phyloP scores from a whole-genome alignment of 176 grass and related monocot species.

The Neostapfia colusana region DNA sequence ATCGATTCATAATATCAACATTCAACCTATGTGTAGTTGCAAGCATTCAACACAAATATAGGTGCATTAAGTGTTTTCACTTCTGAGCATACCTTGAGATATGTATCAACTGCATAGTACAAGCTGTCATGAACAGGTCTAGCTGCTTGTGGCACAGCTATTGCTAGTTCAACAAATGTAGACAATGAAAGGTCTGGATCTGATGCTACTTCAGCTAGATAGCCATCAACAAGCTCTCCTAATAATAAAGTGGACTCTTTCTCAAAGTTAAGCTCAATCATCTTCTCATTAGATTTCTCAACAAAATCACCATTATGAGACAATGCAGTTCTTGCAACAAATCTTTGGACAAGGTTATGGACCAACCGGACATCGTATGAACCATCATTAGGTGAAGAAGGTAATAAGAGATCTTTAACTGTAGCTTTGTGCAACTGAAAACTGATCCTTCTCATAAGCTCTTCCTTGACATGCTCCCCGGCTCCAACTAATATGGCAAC shows the following conservation, averaged over 20 bases:
- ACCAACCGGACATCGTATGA: constrained; percentile 68
- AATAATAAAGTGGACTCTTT: constrained; percentile 68
- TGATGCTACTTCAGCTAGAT: constrained; percentile 75
- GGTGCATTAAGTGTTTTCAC: constrained; percentile 4
- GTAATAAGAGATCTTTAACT: constrained; percentile 83
- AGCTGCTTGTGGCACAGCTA: constrained; percentile 64
- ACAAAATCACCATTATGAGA: constrained; percentile 48
- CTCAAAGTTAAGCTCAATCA: constrained; percentile 68
- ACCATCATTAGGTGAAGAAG: constrained; percentile 46
- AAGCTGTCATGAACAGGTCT: constrained; percentile 77
- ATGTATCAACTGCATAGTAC: constrained; percentile 86
- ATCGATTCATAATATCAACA: constrained; percentile 7
- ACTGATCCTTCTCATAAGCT: constrained; percentile 71
- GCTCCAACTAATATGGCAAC: constrained; percentile 80
- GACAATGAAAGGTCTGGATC: constrained; percentile 76
- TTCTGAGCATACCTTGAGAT: constrained; percentile 78
- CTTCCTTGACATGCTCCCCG: constrained; percentile 69
- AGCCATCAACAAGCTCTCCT: constrained; percentile 76
- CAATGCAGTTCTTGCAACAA: constrained; percentile 52
- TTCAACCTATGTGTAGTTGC: not conserved
- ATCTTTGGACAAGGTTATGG: constrained; percentile 76
- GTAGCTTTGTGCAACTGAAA: constrained; percentile 83
- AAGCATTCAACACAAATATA: constrained; percentile 22
- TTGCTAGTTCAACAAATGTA: constrained; percentile 71
- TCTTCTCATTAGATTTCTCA: constrained; percentile 65